A percentile compares a stretch with the other conserved stretches of the same genome.
Conservation (phyloP, 192 early-diverging fungal species). For the Mycoemilia scoparia region DNA sequence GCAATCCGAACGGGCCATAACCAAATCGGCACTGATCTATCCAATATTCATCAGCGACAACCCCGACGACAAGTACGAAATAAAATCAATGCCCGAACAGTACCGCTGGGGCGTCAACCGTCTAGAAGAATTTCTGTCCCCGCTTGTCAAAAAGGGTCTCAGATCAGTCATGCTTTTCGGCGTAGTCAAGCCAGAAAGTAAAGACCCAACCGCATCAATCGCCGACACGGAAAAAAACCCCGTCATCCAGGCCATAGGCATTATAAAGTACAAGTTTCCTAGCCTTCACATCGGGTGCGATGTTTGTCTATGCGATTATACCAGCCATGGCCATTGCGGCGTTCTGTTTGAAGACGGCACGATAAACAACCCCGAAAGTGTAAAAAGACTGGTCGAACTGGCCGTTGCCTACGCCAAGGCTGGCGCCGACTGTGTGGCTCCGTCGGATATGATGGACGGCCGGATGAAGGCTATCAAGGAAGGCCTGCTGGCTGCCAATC, state of each 20-base stretch:
- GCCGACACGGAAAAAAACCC: slow-evolving; percentile 73
- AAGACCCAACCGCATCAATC: slow-evolving; percentile 57
- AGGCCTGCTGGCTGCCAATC: slow-evolving; percentile 47
- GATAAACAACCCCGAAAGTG: slow-evolving; percentile 62
- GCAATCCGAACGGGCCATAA: slow-evolving; percentile 54
- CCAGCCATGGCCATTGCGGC: slow-evolving; percentile 93
- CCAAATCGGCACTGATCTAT: slow-evolving; percentile 66
- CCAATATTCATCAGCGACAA: slow-evolving; percentile 88
- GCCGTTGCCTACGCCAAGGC: slow-evolving; percentile 75
- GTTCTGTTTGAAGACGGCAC: slow-evolving; percentile 54
- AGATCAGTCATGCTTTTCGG: slow-evolving; percentile 81
- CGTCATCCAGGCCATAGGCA: slow-evolving; percentile 63
- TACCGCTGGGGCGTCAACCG: slow-evolving; percentile 66
- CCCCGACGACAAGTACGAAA: slow-evolving; percentile 49
- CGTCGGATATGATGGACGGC: slow-evolving; percentile 97
- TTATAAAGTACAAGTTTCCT: slow-evolving; percentile 63
- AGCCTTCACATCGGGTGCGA: slow-evolving; percentile 75
- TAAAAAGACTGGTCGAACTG: slow-evolving; percentile 66
- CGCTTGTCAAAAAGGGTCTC: slow-evolving; percentile 79
- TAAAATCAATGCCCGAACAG: slow-evolving; percentile 72
- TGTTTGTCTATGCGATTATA: slow-evolving; percentile 93
- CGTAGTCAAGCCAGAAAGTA: slow-evolving; percentile 52
- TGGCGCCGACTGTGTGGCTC: slow-evolving; percentile 79
- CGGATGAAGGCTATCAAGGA: slow-evolving; percentile 87
- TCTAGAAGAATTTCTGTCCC: slow-evolving; percentile 52